Conservation (phyloP, 805 yeast genomes). For the Candida golubevii region DNA sequence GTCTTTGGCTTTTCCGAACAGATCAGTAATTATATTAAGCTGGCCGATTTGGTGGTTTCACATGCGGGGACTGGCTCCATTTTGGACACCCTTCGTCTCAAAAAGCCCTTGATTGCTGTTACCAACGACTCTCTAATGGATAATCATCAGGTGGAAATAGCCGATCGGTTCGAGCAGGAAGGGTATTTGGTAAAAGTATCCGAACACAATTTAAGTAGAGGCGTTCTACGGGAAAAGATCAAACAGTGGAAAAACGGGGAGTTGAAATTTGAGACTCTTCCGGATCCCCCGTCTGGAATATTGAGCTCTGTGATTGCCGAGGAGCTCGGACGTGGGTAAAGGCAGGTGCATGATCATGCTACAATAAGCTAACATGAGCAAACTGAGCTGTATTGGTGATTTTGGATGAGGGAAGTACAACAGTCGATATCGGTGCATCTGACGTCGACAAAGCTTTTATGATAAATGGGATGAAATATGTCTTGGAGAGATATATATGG, state of each 20-base stretch:
- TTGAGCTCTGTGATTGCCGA: conserved; percentile 8
- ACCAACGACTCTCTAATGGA: conserved; percentile 62
- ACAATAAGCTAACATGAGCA: too few species aligned
- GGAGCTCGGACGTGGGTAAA: conserved; percentile 1
- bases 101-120: conserved; percentile 62
- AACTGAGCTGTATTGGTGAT: too few species aligned
- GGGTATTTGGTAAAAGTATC: conserved; percentile 8
- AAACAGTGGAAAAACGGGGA: conserved; percentile 6
- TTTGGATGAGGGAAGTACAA: too few species aligned
- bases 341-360: too few species aligned
- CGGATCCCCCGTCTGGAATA: conserved; percentile 11
- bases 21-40: conserved; percentile 34
- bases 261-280: conserved; percentile 6
- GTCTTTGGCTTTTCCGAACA: conserved; percentile 28
- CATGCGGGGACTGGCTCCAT: conserved; percentile 95
- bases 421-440: too few species aligned
- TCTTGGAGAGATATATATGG: too few species aligned
- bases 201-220: conserved; percentile 5
- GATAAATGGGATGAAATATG: too few species aligned
- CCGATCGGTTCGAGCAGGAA: conserved; percentile 12
- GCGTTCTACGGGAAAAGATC: conserved; percentile 8
- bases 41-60: conserved; percentile 63
- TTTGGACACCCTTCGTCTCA: conserved; percentile 61
- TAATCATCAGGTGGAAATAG: conserved; percentile 17
- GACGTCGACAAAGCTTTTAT: too few species aligned